phyloP scores from a whole-genome alignment of 177 flowering plant genomes.

The Vitis hybrid region DNA sequence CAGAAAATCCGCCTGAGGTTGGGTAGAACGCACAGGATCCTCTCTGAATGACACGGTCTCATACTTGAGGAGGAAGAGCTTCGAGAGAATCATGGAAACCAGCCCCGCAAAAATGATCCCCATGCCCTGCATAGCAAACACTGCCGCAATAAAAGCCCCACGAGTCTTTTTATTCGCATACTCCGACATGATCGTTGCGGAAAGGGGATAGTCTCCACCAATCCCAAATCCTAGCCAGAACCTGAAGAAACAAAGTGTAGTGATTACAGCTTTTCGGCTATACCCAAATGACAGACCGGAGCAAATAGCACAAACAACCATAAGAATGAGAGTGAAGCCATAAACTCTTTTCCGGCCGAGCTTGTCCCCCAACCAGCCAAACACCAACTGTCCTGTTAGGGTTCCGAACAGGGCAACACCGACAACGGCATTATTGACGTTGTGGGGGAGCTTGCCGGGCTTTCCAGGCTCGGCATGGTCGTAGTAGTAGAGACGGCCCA shows the following conservation, averaged over 20 bases:
- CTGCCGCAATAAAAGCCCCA: too few relatives aligned
- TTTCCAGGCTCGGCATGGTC: conserved; percentile 1
- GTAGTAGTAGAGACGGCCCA: conserved; percentile 56
- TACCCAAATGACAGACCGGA: conserved; percentile 51
- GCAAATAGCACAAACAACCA: conserved; percentile 42
- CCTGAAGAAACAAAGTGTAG: conserved; percentile 49
- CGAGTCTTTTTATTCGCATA: too few relatives aligned
- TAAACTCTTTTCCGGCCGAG: conserved; percentile 48
- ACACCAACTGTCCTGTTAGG: conserved; percentile 50
- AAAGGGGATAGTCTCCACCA: conserved; percentile 9
- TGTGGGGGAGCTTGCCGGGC: conserved; percentile 49
- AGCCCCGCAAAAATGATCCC: conserved; percentile 37
- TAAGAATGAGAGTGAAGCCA: conserved; percentile 44
- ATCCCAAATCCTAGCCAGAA: conserved; percentile 46
- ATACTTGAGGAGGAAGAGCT: conserved; percentile 5
- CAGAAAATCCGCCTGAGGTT: conserved; percentile 24
- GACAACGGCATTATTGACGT: conserved; percentile 35
- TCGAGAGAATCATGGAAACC: conserved; percentile 26
- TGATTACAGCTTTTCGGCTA: conserved; percentile 28
- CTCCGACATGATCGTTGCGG: too few relatives aligned
- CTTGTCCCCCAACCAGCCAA: conserved; percentile 54
- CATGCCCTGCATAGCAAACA: conserved; percentile 23
- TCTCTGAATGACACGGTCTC: not conserved
- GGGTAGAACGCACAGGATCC: conserved; percentile 13
- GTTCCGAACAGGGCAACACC: conserved; percentile 64